Conservation (phyloP, 768 basidiomycete genomes). For the Amanita phalloides region DNA sequence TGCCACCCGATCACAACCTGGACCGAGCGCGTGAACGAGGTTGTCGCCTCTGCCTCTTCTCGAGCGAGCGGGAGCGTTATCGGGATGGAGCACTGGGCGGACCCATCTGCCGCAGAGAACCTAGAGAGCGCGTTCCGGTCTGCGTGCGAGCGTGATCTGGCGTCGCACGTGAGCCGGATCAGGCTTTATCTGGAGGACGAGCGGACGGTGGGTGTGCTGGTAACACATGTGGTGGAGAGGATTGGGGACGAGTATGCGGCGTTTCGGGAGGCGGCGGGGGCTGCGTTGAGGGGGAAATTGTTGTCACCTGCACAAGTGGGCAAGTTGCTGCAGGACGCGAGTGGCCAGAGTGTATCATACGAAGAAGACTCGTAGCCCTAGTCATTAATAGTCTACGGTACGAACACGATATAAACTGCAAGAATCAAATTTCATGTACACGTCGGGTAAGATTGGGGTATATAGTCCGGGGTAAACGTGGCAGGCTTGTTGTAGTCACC, state of each 20-base stretch:
- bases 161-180: slow-evolving; percentile 14
- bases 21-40: slow-evolving; percentile 36
- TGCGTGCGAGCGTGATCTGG: slow-evolving; percentile 44
- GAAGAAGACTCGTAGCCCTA: no score
- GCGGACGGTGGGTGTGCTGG: slow-evolving; percentile 65
- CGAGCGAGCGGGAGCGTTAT: slow-evolving; percentile 13
- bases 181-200: slow-evolving; percentile 38
- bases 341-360: no score
- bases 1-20: slow-evolving; percentile 54
- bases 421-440: no score
- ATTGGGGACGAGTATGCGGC: slow-evolving; percentile 65
- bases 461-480: no score
- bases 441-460: no score
- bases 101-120: slow-evolving; percentile 34
- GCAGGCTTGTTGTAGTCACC: no score
- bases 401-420: no score
- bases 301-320: slow-evolving; percentile 25
- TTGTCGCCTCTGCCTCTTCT: slow-evolving; percentile 6
- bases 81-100: slow-evolving; percentile 36
- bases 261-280: slow-evolving; percentile 56
- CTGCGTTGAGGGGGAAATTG: slow-evolving; percentile 20
- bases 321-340: slow-evolving; percentile 21
- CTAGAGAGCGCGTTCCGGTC: slow-evolving; percentile 45
- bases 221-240: slow-evolving; percentile 19
- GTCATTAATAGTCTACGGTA: no score